phyloP scores from a whole-genome alignment of 495 filamentous ascomycete genomes.

The Penicillium antarcticum region DNA sequence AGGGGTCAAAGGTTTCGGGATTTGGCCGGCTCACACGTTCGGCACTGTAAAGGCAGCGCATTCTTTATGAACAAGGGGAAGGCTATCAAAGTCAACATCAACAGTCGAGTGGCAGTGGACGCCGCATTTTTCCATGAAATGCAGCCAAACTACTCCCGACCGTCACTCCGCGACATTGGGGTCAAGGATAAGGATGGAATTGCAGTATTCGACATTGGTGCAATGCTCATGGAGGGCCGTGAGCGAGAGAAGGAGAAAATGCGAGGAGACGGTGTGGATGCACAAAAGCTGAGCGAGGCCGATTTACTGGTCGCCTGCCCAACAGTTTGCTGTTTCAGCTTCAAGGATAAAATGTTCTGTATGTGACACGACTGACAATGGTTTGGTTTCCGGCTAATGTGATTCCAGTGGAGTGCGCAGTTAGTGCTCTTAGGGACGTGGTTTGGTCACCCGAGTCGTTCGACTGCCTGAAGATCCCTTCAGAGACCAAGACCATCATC shows the following conservation, averaged over 20 bases:
- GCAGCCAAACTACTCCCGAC: constrained; percentile 27
- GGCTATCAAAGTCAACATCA: constrained; percentile 20
- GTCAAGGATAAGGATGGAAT: constrained; percentile 12
- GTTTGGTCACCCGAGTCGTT: constrained; percentile 22
- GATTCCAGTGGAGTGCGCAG: constrained; percentile 28
- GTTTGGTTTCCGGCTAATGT: constrained; percentile 10
- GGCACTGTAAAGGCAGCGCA: constrained; percentile 19
- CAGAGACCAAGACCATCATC: constrained; percentile 25
- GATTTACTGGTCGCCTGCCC: constrained; percentile 25
- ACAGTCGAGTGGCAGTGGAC: constrained; percentile 24
- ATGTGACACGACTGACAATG: constrained; percentile 7
- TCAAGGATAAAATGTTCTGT: constrained; percentile 29
- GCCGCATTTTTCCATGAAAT: constrained; percentile 21
- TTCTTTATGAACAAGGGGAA: constrained; percentile 28
- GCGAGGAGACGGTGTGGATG: constrained; percentile 14
- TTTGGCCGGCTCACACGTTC: constrained; percentile 19
- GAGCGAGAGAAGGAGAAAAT: constrained; percentile 26
- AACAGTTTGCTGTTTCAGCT: constrained; percentile 25
- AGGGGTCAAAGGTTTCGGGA: constrained; percentile 25
- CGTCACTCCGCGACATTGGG: constrained; percentile 10
- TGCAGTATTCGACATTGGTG: constrained; percentile 12
- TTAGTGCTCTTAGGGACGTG: constrained; percentile 30
- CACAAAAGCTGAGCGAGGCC: constrained; percentile 17
- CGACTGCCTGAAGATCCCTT: constrained; percentile 15
- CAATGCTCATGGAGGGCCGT: constrained; percentile 11